These are phyloP conservation scores for Colletotrichum falcatum DNA, from an alignment of 2,329 filamentous ascomycete species.

Conservation along the genomic window DNA sequence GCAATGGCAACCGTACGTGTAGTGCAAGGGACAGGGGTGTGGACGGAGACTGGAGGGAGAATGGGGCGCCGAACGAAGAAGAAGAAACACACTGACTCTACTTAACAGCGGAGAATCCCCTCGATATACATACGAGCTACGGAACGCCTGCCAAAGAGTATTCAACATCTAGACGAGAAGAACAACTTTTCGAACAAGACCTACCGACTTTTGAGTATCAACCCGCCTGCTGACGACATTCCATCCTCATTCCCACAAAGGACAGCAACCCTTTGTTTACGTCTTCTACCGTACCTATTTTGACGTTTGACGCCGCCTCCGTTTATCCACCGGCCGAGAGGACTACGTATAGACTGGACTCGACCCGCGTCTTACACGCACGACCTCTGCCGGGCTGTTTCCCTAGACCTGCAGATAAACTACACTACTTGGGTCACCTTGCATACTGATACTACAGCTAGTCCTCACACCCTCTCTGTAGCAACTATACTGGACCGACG, in stretches of 20 bases:
- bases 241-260: not conserved
- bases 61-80: not conserved
- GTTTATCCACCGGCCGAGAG: not conserved
- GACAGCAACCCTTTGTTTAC: not conserved
- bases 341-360: too few relatives aligned
- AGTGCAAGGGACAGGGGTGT: conserved; percentile 26
- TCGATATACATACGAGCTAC: too few relatives aligned
- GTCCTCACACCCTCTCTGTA: conserved; percentile 5
- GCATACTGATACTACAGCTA: conserved; percentile 7
- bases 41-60: not conserved
- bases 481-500: not conserved
- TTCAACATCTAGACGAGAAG: not conserved
- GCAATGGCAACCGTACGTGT: not conserved
- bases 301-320: not conserved
- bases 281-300: not conserved
- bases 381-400: not conserved
- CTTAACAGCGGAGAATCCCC: conserved; percentile 28
- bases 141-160: not conserved
- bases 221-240: not conserved
- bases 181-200: not conserved
- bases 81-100: conserved; percentile 27
- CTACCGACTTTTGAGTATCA: not conserved
- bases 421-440: not conserved
- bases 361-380: not conserved
- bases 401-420: not conserved